These are phyloP conservation scores for Parascedosporium putredinis DNA, from an alignment of 2,329 filamentous ascomycete genomes.

Conservation along the genomic window DNA sequence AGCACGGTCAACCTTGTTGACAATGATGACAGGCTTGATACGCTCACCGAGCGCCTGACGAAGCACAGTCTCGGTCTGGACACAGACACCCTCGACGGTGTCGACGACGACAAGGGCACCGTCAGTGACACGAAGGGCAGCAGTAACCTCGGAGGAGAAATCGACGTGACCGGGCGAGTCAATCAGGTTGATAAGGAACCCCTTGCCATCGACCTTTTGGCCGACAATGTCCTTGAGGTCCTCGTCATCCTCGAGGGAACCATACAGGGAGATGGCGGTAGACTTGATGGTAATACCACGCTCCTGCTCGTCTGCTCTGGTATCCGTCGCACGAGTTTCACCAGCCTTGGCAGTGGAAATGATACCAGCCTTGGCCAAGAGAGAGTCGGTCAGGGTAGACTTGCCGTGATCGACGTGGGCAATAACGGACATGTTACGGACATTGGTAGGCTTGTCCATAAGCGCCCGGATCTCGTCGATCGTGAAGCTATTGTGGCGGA, in stretches of 20 bases:
- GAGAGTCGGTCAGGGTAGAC: constrained; percentile 98
- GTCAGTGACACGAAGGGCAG: constrained; percentile 98
- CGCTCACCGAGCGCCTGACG: constrained; percentile 98
- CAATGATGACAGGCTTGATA: constrained; percentile 98
- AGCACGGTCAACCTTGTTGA: constrained; percentile 99
- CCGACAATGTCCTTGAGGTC: constrained; percentile 91
- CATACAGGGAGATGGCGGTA: constrained; percentile 97
- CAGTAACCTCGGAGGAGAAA: constrained; percentile 99
- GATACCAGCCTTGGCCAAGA: constrained; percentile 98
- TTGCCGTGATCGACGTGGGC: constrained; percentile 99
- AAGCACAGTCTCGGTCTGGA: constrained; percentile 99
- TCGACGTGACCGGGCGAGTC: constrained; percentile 99
- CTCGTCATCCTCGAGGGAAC: constrained; percentile 66
- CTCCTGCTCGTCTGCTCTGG: constrained; percentile 94
- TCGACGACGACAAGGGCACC: constrained; percentile 99
- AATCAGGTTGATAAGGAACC: constrained; percentile 99
- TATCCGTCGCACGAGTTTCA: constrained; percentile 93
- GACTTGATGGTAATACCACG: constrained; percentile 99
- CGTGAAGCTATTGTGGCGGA: constrained; percentile 63
- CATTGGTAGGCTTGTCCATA: constrained; percentile 71
- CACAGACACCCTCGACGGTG: constrained; percentile 98
- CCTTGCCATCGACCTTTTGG: constrained; percentile 78
- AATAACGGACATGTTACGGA: constrained; percentile 99
- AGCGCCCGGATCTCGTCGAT: constrained; percentile 78
- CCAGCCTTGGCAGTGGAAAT: constrained; percentile 97